Conservation (phyloP, 345 rosid species). For the Gossypium longicalyx region DNA sequence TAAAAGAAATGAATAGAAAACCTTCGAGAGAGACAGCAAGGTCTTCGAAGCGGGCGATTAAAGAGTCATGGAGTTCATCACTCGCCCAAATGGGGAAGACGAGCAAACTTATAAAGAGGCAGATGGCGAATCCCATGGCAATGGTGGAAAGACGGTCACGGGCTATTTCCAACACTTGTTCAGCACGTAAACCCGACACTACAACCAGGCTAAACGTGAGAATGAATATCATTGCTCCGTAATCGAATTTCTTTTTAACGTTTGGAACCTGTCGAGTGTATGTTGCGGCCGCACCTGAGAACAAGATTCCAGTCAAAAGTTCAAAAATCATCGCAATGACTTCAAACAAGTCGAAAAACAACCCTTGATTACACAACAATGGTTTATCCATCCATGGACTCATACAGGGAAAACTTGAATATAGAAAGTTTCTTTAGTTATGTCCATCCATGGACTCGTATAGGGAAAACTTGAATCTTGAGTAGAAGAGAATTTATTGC, state of each 20-base stretch:
- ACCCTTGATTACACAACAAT: no score
- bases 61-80: constrained; percentile 71
- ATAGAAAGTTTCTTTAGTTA: no score
- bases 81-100: constrained; percentile 84
- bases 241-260: constrained; percentile 60
- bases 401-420: not conserved
- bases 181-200: constrained; percentile 61
- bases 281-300: constrained; percentile 61
- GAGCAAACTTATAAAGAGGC: constrained; percentile 52
- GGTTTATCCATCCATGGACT: no score
- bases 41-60: constrained; percentile 45
- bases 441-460: not conserved
- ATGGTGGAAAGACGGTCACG: constrained; percentile 65
- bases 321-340: no score
- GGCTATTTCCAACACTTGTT: constrained; percentile 45
- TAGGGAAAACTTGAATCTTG: not conserved
- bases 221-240: constrained; percentile 70
- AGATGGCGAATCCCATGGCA: constrained; percentile 56
- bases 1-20: not conserved
- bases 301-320: no score
- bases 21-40: constrained; percentile 73
- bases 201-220: constrained; percentile 75
- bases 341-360: no score
- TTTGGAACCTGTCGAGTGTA: constrained; percentile 52
- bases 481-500: not conserved